Conservation (phyloP, 345 rosid species). For the Syzygium grande region DNA sequence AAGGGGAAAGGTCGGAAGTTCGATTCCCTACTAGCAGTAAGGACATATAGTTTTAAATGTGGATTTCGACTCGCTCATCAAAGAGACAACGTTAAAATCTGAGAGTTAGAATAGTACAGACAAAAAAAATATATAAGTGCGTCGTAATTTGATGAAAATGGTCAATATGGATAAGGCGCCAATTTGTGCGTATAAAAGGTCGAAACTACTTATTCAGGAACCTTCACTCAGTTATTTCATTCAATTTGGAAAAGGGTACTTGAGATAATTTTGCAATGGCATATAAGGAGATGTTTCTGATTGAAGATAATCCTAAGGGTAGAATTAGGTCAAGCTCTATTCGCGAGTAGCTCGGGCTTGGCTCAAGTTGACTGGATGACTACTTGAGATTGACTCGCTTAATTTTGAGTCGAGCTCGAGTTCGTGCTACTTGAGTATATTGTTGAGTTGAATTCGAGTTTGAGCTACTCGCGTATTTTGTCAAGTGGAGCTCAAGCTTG, state of each 20-base stretch:
- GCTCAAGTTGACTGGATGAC: rapidly evolving
- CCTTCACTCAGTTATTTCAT: neutral
- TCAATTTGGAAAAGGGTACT: neutral
- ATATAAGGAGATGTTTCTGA: neutral
- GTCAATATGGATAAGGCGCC: neutral
- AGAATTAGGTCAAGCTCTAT: neutral
- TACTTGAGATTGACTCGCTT: neutral
- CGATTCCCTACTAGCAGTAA: too few relatives aligned
- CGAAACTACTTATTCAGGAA: neutral
- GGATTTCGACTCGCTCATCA: too few relatives aligned
- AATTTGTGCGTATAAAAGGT: neutral
- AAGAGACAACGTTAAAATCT: too few relatives aligned
- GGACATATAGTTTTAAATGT: too few relatives aligned
- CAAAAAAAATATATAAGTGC: neutral
- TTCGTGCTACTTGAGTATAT: neutral
- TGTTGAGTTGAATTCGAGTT: neutral
- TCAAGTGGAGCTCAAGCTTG: neutral
- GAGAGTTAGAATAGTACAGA: too few relatives aligned
- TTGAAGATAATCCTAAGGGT: neutral
- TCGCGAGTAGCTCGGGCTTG: neutral
- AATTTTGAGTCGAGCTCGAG: neutral
- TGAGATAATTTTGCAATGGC: neutral
- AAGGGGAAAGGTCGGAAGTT: too few relatives aligned
- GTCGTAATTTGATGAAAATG: neutral
- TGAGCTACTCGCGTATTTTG: neutral